These are phyloP conservation scores for Coemansia sp. DNA, from an alignment of 192 early-diverging fungal species.

Conservation along the genomic window DNA sequence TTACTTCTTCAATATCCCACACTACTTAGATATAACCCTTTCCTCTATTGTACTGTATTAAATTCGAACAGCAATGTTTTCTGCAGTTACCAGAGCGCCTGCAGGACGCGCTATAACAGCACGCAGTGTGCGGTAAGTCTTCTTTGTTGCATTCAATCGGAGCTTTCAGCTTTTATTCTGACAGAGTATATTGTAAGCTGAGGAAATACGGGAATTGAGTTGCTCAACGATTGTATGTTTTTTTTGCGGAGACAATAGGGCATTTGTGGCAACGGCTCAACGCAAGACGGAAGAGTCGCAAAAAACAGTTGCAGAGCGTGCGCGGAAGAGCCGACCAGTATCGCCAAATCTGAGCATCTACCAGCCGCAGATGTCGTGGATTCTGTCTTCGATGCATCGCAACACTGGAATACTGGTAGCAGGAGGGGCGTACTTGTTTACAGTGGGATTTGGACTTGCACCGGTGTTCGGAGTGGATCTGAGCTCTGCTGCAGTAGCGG, in stretches of 20 bases:
- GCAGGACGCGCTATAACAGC: conserved; percentile 15
- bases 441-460: conserved; percentile 66
- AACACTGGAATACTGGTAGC: conserved; percentile 72
- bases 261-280: conserved; percentile 46
- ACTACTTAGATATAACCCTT: not conserved
- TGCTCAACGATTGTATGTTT: not conserved
- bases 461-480: conserved; percentile 62
- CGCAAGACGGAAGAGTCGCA: conserved; percentile 35
- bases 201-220: not conserved
- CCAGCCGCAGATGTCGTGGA: conserved; percentile 85
- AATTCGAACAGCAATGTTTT: conserved; percentile 26
- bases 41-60: not conserved
- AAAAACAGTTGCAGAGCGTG: conserved; percentile 48
- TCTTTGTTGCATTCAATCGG: not conserved
- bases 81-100: conserved; percentile 26
- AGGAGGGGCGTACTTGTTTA: conserved; percentile 67
- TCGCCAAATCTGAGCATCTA: conserved; percentile 88
- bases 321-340: conserved; percentile 66
- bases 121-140: conserved; percentile 33
- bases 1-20: not conserved
- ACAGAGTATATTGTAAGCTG: not conserved
- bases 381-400: conserved; percentile 70
- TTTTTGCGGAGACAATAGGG: conserved; percentile 17
- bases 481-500: conserved; percentile 65
- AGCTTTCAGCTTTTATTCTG: not conserved